phyloP scores from a whole-genome alignment of 345 rosid genomes.

The Euphorbia tirucalli region DNA sequence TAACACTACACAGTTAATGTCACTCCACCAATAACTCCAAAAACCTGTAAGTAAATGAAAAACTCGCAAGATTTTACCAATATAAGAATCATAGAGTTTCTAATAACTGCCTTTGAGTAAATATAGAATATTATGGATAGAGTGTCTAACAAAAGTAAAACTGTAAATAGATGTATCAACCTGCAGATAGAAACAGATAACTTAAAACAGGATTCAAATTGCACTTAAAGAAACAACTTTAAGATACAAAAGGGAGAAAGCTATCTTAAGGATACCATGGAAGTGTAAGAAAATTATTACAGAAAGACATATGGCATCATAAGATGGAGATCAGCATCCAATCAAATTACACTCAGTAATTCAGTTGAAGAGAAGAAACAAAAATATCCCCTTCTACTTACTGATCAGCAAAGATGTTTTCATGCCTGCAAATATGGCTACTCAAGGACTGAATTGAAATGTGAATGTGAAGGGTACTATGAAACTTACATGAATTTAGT shows the following conservation, averaged over 20 bases:
- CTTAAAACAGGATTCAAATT: background rate
- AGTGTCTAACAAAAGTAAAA: constrained; percentile 1
- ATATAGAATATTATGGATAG: background rate
- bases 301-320: constrained; percentile 3
- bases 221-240: background rate
- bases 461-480: background rate
- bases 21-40: background rate
- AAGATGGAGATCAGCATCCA: no score
- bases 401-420: background rate
- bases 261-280: background rate
- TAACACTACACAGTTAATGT: no score
- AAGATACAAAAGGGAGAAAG: background rate
- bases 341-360: background rate
- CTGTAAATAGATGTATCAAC: background rate
- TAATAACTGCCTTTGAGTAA: background rate
- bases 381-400: background rate
- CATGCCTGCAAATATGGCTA: background rate
- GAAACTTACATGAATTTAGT: constrained; percentile 84
- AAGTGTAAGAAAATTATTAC: background rate
- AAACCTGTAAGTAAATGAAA: background rate
- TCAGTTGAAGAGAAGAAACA: background rate
- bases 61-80: background rate
- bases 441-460: no score
- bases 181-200: background rate
- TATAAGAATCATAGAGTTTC: background rate